phyloP scores from a whole-genome alignment of 176 grass and related monocot species.

The Dactylis glomerata region DNA sequence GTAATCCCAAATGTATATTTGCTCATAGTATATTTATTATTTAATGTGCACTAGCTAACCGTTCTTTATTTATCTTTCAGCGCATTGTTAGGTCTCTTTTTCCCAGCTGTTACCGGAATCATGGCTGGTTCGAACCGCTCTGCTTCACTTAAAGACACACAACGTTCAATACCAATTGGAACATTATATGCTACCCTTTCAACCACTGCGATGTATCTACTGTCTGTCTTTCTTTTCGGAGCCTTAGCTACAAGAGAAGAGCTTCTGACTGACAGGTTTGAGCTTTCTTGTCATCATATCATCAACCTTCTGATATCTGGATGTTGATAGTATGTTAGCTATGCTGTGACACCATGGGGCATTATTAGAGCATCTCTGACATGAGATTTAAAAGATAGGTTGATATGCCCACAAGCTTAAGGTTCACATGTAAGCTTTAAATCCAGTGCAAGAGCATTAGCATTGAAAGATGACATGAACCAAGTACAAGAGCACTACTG shows the following conservation, averaged over 20 bases:
- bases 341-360: background rate
- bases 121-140: slow-evolving; percentile 97
- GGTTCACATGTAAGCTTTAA: background rate
- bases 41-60: background rate
- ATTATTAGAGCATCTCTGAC: background rate
- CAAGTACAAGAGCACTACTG: background rate
- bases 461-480: background rate
- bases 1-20: background rate
- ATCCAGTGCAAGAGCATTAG: background rate
- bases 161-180: slow-evolving; percentile 86
- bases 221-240: slow-evolving; percentile 87
- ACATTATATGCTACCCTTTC: slow-evolving; percentile 71
- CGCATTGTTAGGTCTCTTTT: slow-evolving; percentile 84
- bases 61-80: slow-evolving; percentile 32
- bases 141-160: slow-evolving; percentile 91
- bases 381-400: background rate
- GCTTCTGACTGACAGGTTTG: slow-evolving; percentile 81
- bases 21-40: background rate
- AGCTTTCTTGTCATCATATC: slow-evolving; percentile 18
- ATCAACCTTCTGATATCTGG: background rate
- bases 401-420: background rate
- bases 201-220: slow-evolving; percentile 70
- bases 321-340: background rate
- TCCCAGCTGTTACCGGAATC: slow-evolving; percentile 95
- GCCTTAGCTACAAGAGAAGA: slow-evolving; percentile 87